Conservation (phyloP, 2,329 filamentous ascomycete genomes). For the Epichloe glyceriae region DNA sequence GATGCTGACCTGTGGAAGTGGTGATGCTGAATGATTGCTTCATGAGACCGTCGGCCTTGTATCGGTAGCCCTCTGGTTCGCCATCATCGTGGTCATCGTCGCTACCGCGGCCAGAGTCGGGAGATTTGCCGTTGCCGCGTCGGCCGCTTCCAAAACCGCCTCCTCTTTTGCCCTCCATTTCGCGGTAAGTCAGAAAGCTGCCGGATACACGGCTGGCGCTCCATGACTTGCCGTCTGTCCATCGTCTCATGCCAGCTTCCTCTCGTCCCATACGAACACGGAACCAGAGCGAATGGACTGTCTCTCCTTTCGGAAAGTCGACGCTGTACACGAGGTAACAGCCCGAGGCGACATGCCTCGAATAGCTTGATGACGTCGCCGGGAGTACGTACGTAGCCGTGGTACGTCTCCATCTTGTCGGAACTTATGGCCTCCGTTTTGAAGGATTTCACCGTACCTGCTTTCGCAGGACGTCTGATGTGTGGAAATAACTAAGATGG, state of each 20-base stretch:
- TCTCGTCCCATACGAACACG: constrained; percentile 99
- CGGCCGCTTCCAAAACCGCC: constrained; percentile 53
- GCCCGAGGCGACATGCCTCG: constrained; percentile 81
- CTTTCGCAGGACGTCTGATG: constrained; percentile 8
- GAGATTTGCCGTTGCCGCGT: constrained; percentile 58
- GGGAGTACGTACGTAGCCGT: constrained; percentile 89
- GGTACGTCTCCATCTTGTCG: constrained; percentile 81
- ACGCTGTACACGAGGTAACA: constrained; percentile 83
- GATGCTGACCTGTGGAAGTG: constrained; percentile 73
- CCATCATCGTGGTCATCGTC: constrained; percentile 77
- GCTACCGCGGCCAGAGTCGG: constrained; percentile 67
- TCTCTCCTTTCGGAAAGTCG: constrained; percentile 87
- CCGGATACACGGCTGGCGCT: constrained; percentile 94
- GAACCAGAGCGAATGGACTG: constrained; percentile 94
- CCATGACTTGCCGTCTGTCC: constrained; percentile 99
- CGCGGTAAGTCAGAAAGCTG: constrained; percentile 91
- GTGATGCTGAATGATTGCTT: constrained; percentile 99
- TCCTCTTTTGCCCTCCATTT: constrained; percentile 97
- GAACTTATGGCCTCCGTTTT: constrained; percentile 10
- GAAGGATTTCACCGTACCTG: constrained; percentile 8
- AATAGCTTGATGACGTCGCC: constrained; percentile 97
- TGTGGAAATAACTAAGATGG: neutral
- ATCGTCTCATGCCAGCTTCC: constrained; percentile 97
- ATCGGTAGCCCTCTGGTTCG: constrained; percentile 82
- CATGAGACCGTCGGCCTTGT: constrained; percentile 95